Percentiles rank a stretch among this genome's conserved stretches.
Conservation (phyloP, 352 stramenopile genomes). For the Phytophthora constricta region DNA sequence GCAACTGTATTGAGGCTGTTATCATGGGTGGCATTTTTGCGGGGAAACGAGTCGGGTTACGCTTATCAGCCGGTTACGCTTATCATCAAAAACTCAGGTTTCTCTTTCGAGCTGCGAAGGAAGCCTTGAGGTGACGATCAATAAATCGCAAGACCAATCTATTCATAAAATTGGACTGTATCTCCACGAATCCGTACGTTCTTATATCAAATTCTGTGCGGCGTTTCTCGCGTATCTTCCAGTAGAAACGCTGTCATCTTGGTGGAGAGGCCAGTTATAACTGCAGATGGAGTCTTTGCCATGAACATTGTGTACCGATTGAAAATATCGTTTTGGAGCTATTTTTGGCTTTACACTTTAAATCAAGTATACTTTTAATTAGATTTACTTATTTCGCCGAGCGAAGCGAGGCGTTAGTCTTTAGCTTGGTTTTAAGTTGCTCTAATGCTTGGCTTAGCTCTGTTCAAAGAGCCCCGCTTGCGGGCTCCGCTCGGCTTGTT, state of each 20-base stretch:
- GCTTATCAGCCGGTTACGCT: not conserved
- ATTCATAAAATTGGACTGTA: not conserved
- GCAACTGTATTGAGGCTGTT: not conserved
- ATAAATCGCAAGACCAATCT: constrained; percentile 1
- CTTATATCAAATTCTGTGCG: not conserved
- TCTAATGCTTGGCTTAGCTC: too few relatives aligned
- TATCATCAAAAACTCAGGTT: too few relatives aligned
- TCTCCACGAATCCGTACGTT: too few relatives aligned
- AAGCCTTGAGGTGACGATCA: constrained; percentile 3
- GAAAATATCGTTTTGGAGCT: not conserved
- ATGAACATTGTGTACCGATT: not conserved
- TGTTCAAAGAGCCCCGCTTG: too few relatives aligned
- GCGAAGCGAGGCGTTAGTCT: not conserved
- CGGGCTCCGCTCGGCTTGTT: too few relatives aligned
- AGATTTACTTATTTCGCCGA: too few relatives aligned
- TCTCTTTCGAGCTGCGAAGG: not conserved
- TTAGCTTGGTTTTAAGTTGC: too few relatives aligned
- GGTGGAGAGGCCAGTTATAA: not conserved
- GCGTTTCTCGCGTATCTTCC: not conserved
- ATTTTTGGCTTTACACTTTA: not conserved
- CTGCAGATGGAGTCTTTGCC: not conserved
- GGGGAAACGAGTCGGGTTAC: not conserved
- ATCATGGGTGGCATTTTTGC: not conserved
- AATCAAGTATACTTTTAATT: too few relatives aligned
- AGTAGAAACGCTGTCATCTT: not conserved